Evolutionary conservation across 202 grass and related monocot species (phyloP), one percentile per base, ranked within the genome.

Genomic region (Hordeum pubiflorum): DNA sequence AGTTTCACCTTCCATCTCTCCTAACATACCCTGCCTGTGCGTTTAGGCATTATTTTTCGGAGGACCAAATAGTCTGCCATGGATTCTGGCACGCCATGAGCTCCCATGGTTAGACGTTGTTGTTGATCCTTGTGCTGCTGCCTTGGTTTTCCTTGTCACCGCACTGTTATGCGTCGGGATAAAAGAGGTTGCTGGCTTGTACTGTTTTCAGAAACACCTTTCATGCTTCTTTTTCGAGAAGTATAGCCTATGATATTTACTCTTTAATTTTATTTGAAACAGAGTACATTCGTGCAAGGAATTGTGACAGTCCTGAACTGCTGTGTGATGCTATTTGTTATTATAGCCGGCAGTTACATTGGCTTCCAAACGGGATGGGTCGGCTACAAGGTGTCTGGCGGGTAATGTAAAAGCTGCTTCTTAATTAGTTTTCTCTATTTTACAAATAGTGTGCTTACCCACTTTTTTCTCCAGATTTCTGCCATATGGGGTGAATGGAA

Each of bases 351-450:
- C 44, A 89, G 92, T 74, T 98, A 98, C 83, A 87, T 98, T 18
- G 95, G 95, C 68, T 94, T 98, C 38, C 81, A 98, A 82, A 95
- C 95, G 80, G 95, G 95, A 91, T 98, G 95, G 95, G 92, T 94
- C 37, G 95, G 95, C 61, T 98, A 98, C 62, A 91, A 91, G 80
- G 88, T 94, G 75, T 64, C 90, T 62, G 75, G 90, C 34, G 95
- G 95, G 95, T 98, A 93, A 87, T 81, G 48, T 63, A 54, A 37
- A 77, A 63, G 41, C 2, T 79, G 7, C 11, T 6, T 41, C 43
- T 43, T 43, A n/a, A 29, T 61, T 75, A 0, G 14, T 14, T 70
- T 22, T 44, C 39, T 27, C 48, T 50, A 23, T 27, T 29, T 17
- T 8, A 23, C 9, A 21, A 40, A 1, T 59, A 24, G 12, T 20